Conservation (phyloP, 495 filamentous ascomycete species). For the Aspergillus asperescens region DNA sequence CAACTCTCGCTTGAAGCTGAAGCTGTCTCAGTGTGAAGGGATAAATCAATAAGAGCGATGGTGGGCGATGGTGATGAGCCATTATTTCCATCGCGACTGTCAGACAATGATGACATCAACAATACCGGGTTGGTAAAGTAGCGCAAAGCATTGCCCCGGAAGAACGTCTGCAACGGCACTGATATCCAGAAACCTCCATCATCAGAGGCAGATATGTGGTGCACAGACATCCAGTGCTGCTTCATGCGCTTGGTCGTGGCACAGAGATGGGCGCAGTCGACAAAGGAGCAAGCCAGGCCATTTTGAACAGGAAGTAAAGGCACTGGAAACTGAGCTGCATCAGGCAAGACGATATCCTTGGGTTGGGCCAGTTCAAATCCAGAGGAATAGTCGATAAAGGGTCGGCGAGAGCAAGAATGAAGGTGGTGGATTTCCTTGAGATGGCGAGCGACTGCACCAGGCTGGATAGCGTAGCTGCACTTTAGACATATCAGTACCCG, state of each 20-base stretch:
- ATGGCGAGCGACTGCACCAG: constrained; percentile 29
- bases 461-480: constrained; percentile 36
- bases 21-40: too few relatives aligned
- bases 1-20: too few relatives aligned
- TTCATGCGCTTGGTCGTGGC: constrained; percentile 29
- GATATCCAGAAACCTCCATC: constrained; percentile 16
- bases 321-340: constrained; percentile 25
- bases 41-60: too few relatives aligned
- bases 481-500: too few relatives aligned
- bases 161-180: constrained; percentile 25
- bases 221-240: constrained; percentile 22
- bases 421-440: constrained; percentile 38
- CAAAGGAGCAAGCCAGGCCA: constrained; percentile 23
- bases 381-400: constrained; percentile 21
- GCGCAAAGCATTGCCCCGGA: constrained; percentile 24
- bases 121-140: constrained; percentile 22
- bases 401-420: constrained; percentile 18
- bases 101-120: too few relatives aligned
- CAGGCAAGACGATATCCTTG: constrained; percentile 16
- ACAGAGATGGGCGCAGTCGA: constrained; percentile 26
- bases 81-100: too few relatives aligned
- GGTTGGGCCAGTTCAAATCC: constrained; percentile 20
- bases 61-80: too few relatives aligned
- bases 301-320: constrained; percentile 23
- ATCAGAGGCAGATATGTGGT: constrained; percentile 7